phyloP scores from a whole-genome alignment of 805 yeast genomes.

The Saturnispora hagleri region DNA sequence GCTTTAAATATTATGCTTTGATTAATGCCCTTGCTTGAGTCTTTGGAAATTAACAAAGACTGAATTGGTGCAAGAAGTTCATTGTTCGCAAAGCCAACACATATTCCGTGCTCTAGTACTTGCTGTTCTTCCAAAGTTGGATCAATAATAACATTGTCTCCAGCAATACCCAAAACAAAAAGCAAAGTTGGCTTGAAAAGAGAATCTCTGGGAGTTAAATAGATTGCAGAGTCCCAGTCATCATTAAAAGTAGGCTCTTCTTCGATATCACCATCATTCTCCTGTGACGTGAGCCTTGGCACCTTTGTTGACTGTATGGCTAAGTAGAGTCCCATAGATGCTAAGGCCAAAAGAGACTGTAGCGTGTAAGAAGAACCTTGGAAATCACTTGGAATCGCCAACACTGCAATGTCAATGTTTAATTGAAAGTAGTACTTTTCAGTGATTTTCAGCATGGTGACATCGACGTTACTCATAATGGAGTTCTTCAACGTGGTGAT shows the following conservation, averaged over 20 bases:
- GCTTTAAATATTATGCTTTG: conserved; percentile 42
- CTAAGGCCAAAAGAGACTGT: conserved; percentile 39
- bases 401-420: conserved; percentile 69
- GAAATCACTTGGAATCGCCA: conserved; percentile 43
- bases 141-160: conserved; percentile 60
- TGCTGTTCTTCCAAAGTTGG: conserved; percentile 86
- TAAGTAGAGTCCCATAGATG: conserved; percentile 71
- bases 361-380: conserved; percentile 62
- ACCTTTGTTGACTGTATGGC: conserved; percentile 73
- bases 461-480: conserved; percentile 44
- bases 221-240: conserved; percentile 61
- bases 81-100: conserved; percentile 64
- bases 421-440: conserved; percentile 68
- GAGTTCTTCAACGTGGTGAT: conserved; percentile 51
- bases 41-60: conserved; percentile 49
- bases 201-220: conserved; percentile 32
- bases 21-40: conserved; percentile 47
- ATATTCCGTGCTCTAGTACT: conserved; percentile 76
- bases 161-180: conserved; percentile 69
- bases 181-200: conserved; percentile 62
- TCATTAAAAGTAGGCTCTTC: conserved; percentile 89
- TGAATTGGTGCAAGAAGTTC: conserved; percentile 64
- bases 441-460: conserved; percentile 49
- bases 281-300: conserved; percentile 63
- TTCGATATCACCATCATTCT: conserved; percentile 58